Percentiles rank a stretch among this genome's conserved stretches.
These are phyloP conservation scores for Aspergillus heteromorphus DNA, from an alignment of 495 filamentous ascomycete genomes.

Conservation along the genomic window DNA sequence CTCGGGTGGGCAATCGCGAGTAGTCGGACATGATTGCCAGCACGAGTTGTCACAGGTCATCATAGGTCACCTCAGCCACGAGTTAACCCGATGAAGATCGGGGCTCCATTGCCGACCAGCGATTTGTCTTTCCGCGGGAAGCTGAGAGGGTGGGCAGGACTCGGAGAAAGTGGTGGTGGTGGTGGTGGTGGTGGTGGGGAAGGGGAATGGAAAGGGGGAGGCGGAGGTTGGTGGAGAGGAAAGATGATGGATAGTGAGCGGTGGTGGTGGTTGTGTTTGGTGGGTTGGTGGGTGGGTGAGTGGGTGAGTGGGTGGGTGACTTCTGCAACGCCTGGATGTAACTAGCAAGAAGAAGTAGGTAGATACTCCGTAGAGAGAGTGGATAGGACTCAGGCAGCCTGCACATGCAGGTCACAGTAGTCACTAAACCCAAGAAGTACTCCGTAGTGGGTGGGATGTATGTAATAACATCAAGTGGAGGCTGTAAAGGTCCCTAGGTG, in stretches of 20 bases:
- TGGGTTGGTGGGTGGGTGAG: neutral
- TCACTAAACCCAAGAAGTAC: too few species aligned
- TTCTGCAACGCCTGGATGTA: neutral
- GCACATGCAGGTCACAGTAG: neutral
- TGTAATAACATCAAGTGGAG: too few species aligned
- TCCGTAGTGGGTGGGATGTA: too few species aligned
- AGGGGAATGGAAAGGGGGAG: slow-evolving; percentile 4
- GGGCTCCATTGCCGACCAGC: slow-evolving; percentile 6
- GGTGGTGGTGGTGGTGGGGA: slow-evolving; percentile 3
- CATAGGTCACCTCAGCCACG: slow-evolving; percentile 9
- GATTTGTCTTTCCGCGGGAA: neutral
- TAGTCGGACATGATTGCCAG: slow-evolving; percentile 39
- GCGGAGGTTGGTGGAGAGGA: neutral
- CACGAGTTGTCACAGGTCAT: slow-evolving; percentile 3
- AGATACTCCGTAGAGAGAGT: too few species aligned
- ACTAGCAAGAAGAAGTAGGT: neutral
- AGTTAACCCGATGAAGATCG: slow-evolving; percentile 3
- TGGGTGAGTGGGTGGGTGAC: neutral
- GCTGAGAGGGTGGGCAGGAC: slow-evolving; percentile 5
- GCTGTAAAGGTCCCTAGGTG: too few species aligned
- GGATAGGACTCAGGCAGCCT: neutral
- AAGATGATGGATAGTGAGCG: neutral
- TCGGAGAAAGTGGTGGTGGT: neutral
- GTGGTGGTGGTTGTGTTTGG: neutral
- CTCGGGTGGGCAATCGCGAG: slow-evolving; percentile 28